Conservation (phyloP, 805 yeast species). For the Blastobotrys americana region DNA sequence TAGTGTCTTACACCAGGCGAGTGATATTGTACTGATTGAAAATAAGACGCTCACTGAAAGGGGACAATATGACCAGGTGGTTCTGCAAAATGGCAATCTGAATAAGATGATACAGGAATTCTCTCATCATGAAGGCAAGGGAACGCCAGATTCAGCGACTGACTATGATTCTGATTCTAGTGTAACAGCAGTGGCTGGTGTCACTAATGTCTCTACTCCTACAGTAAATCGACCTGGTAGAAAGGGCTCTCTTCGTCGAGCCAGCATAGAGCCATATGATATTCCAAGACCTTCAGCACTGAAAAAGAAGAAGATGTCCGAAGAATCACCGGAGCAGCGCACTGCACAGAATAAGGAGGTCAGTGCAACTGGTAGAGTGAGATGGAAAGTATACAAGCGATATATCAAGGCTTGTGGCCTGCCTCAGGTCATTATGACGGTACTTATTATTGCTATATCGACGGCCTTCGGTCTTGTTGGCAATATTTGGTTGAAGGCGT, state of each 20-base stretch:
- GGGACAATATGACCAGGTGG: constrained; percentile 55
- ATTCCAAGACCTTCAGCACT: too few species aligned
- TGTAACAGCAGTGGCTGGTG: background rate
- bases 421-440: constrained; percentile 10
- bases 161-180: constrained; percentile 2
- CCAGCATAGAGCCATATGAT: background rate
- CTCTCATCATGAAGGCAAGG: constrained; percentile 9
- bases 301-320: too few species aligned
- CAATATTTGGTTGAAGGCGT: constrained; percentile 78
- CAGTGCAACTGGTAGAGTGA: constrained; percentile 77
- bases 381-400: constrained; percentile 63
- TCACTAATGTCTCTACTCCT: constrained; percentile 5
- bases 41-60: constrained; percentile 40
- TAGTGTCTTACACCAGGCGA: constrained; percentile 65
- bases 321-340: constrained; percentile 5
- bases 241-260: background rate
- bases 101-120: constrained; percentile 18
- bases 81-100: constrained; percentile 19
- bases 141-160: background rate
- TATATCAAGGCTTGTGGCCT: constrained; percentile 77
- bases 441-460: constrained; percentile 39
- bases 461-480: constrained; percentile 55
- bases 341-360: constrained; percentile 39
- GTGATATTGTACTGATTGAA: constrained; percentile 55
- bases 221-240: background rate